phyloP scores from a whole-genome alignment of 2,329 filamentous ascomycete genomes.

The Colletotrichum somersetense region DNA sequence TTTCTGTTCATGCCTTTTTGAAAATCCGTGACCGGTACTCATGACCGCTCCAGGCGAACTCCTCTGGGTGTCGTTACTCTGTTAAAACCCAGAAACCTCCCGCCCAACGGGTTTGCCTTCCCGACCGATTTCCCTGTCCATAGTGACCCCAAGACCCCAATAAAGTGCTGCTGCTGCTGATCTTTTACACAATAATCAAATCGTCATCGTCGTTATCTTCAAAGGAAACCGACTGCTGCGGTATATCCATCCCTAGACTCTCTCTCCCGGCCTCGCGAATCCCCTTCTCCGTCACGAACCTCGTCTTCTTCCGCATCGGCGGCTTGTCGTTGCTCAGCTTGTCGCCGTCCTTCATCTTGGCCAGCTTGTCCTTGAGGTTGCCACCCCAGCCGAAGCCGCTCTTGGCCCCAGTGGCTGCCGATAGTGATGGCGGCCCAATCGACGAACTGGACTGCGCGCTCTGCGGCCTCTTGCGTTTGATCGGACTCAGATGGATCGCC shows the following conservation, averaged over 20 bases:
- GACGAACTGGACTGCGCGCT: constrained; percentile 57
- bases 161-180: constrained; percentile 8
- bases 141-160: constrained; percentile 7
- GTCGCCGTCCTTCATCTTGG: constrained; percentile 73
- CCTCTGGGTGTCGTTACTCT: constrained; percentile 27
- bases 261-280: constrained; percentile 83
- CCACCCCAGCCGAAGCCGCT: constrained; percentile 69
- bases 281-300: constrained; percentile 83
- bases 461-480: constrained; percentile 72
- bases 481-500: constrained; percentile 68
- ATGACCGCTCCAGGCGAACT: constrained; percentile 23
- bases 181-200: constrained; percentile 54
- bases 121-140: not conserved
- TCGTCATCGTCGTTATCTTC: constrained; percentile 64
- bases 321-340: constrained; percentile 52
- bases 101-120: not conserved
- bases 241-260: constrained; percentile 71
- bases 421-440: constrained; percentile 38
- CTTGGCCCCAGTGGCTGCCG: constrained; percentile 44
- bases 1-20: constrained; percentile 5
- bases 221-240: constrained; percentile 35
- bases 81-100: constrained; percentile 20
- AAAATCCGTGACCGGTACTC: constrained; percentile 11
- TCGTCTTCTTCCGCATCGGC: constrained; percentile 77
- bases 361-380: constrained; percentile 66